A percentile compares a stretch with the other conserved stretches of the same genome.
Evolutionary conservation across 2,329 filamentous ascomycete genomes (phyloP).

Genomic region (Bisporella sp.): DNA sequence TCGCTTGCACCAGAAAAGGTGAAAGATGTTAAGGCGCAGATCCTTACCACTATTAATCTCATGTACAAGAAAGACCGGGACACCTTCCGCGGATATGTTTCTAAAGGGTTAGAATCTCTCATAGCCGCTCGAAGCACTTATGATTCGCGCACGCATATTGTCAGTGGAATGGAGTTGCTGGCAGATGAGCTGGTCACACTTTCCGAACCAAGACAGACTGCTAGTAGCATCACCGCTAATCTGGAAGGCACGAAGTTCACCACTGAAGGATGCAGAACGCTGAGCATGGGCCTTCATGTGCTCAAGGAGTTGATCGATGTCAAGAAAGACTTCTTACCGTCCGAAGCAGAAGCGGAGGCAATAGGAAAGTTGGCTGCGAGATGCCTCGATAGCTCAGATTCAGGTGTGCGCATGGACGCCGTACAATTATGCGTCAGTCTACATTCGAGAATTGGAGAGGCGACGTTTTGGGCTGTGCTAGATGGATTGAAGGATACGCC

Average conservation of each 20-base stretch:
- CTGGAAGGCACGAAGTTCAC: constrained; percentile 37
- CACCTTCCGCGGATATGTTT: constrained; percentile 60
- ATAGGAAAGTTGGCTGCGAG: constrained; percentile 45
- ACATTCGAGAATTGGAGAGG: constrained; percentile 54
- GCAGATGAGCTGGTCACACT: constrained; percentile 64
- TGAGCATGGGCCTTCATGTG: constrained; percentile 58
- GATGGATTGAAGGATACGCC: constrained; percentile 61
- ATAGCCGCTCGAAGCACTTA: constrained; percentile 58
- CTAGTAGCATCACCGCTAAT: constrained; percentile 43
- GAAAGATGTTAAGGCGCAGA: constrained; percentile 67
- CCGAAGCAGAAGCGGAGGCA: constrained; percentile 41
- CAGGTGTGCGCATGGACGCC: constrained; percentile 65
- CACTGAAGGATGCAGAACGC: constrained; percentile 42
- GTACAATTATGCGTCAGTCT: constrained; percentile 71
- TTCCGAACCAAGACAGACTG: constrained; percentile 55
- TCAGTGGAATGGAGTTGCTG: constrained; percentile 66
- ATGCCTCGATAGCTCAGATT: constrained; percentile 54
- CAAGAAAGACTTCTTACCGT: constrained; percentile 37
- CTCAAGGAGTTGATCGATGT: constrained; percentile 49
- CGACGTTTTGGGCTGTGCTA: constrained; percentile 61
- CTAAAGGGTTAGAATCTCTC: constrained; percentile 59
- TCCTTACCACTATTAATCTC: constrained; percentile 65
- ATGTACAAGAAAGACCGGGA: constrained; percentile 62
- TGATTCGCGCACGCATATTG: constrained; percentile 64
- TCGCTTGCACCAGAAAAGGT: constrained; percentile 55